Evolutionary conservation across 352 stramenopile species (phyloP).

Genomic region (Phytopythium litorale): DNA sequence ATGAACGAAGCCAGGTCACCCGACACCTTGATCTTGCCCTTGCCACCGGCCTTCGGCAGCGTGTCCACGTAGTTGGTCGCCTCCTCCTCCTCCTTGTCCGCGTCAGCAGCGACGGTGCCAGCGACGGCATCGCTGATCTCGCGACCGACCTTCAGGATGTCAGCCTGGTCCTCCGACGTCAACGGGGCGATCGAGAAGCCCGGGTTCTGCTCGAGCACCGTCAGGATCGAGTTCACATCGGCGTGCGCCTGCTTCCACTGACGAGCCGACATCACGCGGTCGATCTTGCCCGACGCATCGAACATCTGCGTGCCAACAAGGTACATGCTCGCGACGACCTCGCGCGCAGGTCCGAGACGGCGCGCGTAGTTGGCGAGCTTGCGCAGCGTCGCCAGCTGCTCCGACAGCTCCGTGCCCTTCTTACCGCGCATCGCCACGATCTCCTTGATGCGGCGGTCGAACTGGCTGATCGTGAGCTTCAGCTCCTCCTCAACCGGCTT

Average conservation of each 20-base stretch:
- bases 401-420: slow-evolving; percentile 69
- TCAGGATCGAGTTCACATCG: slow-evolving; percentile 64
- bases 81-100: slow-evolving; percentile 85
- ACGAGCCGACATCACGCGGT: slow-evolving; percentile 75
- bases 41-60: slow-evolving; percentile 59
- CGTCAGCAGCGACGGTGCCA: slow-evolving; percentile 5
- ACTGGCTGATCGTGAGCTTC: slow-evolving; percentile 73
- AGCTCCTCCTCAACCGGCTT: slow-evolving; percentile 76
- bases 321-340: slow-evolving; percentile 80
- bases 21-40: slow-evolving; percentile 85
- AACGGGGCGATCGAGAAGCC: slow-evolving; percentile 68
- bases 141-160: slow-evolving; percentile 66
- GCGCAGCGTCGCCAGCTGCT: slow-evolving; percentile 64
- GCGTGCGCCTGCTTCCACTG: slow-evolving; percentile 75
- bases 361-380: slow-evolving; percentile 81
- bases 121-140: slow-evolving; percentile 30
- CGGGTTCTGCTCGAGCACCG: slow-evolving; percentile 79
- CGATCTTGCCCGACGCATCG: slow-evolving; percentile 81
- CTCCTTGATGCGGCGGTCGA: slow-evolving; percentile 84
- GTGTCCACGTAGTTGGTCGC: slow-evolving; percentile 82
- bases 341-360: slow-evolving; percentile 66
- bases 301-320: slow-evolving; percentile 80
- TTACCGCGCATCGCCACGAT: slow-evolving; percentile 82
- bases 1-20: slow-evolving; percentile 89
- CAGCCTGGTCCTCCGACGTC: slow-evolving; percentile 81